A percentile compares a stretch with the other conserved stretches of the same genome.
phyloP scores from a whole-genome alignment of 208 protist genomes.

The Crithidia bombi region DNA sequence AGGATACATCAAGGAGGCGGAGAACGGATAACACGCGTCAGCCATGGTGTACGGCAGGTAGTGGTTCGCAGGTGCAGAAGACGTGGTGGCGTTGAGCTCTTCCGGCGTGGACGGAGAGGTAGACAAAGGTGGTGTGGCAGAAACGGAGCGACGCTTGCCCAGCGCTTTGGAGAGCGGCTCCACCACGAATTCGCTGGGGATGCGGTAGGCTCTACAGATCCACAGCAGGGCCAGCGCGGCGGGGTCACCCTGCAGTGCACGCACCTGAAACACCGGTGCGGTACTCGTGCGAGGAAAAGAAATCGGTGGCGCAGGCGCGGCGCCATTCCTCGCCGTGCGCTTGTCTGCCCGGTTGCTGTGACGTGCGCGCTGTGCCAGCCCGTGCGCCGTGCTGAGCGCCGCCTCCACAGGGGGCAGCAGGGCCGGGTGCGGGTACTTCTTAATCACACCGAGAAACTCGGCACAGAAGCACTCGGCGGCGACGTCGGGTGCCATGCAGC shows the following conservation, averaged over 20 bases:
- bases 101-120: not conserved
- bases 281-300: not conserved
- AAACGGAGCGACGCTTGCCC: not conserved
- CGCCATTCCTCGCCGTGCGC: not conserved
- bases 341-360: not conserved
- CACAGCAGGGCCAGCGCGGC: conserved; percentile 71
- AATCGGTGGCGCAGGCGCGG: not conserved
- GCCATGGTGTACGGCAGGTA: conserved; percentile 38
- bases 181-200: conserved; percentile 59
- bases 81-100: not conserved
- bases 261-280: conserved; percentile 45
- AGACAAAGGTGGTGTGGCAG: not conserved
- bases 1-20: conserved; percentile 14
- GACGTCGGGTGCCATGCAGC: conserved; percentile 63
- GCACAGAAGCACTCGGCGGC: conserved; percentile 71
- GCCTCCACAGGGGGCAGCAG: conserved; percentile 64
- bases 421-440: conserved; percentile 39
- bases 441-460: conserved; percentile 71
- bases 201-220: conserved; percentile 71
- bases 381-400: conserved; percentile 47
- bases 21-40: conserved; percentile 36
- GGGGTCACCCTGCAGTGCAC: conserved; percentile 65
- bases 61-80: not conserved
- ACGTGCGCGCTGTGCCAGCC: conserved; percentile 28
- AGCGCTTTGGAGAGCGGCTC: conserved; percentile 55